phyloP scores from a whole-genome alignment of 805 yeast genomes.

The Zygoascus flipseniorum region DNA sequence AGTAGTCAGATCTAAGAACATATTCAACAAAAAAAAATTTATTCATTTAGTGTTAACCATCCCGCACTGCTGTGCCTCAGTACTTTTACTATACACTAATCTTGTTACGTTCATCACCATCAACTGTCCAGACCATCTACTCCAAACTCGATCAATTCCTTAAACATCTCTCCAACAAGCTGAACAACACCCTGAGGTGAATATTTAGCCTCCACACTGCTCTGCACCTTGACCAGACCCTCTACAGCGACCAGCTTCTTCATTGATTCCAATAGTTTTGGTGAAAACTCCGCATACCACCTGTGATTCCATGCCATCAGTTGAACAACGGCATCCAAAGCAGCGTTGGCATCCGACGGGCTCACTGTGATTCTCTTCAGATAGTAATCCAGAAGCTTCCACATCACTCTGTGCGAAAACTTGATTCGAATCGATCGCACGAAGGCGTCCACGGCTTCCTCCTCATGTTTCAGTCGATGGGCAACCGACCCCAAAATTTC shows the following conservation, averaged over 20 bases:
- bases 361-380: conserved; percentile 27
- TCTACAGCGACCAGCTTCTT: conserved; percentile 60
- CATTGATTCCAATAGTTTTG: conserved; percentile 50
- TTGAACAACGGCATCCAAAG: conserved; percentile 64
- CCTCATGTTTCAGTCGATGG: conserved; percentile 70
- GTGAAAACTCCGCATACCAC: conserved; percentile 91
- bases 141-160: conserved; percentile 17
- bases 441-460: conserved; percentile 84
- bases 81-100: neutral
- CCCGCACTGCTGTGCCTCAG: too few relatives aligned
- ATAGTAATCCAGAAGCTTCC: conserved; percentile 63
- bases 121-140: conserved; percentile 19
- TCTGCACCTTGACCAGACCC: conserved; percentile 66
- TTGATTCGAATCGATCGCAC: conserved; percentile 59
- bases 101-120: neutral
- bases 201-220: conserved; percentile 27
- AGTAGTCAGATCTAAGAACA: neutral
- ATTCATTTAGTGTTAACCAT: too few relatives aligned
- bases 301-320: conserved; percentile 96
- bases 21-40: neutral
- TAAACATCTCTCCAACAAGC: conserved; percentile 20
- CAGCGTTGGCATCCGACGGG: conserved; percentile 17
- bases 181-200: conserved; percentile 24
- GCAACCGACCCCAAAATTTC: conserved; percentile 85
- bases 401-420: conserved; percentile 73